Conservation (phyloP, 371 early-diverging fungal genomes). For the Batkoa obscura region DNA sequence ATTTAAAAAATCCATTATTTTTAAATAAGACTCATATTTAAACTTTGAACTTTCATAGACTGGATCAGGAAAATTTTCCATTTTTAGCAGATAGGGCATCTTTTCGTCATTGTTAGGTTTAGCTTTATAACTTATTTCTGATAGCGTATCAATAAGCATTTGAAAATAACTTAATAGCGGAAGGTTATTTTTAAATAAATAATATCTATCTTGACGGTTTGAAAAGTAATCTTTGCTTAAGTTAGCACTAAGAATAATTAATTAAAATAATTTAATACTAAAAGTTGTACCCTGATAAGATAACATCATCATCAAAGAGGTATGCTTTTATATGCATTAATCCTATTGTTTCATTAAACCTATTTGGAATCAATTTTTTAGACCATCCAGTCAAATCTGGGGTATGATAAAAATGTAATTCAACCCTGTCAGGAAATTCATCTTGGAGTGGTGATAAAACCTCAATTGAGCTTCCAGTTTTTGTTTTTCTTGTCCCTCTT, state of each 20-base stretch:
- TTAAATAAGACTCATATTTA: conserved; percentile 24
- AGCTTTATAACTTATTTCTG: conserved; percentile 43
- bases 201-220: conserved; percentile 87
- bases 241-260: conserved; percentile 51
- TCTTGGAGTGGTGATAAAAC: conserved; percentile 36
- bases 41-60: conserved; percentile 33
- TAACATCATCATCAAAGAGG: conserved; percentile 67
- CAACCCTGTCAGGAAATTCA: conserved; percentile 40
- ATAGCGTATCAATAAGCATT: conserved; percentile 36
- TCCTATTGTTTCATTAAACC: conserved; percentile 85
- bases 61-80: conserved; percentile 29
- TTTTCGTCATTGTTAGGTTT: conserved; percentile 4
- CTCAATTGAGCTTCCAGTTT: conserved; percentile 38
- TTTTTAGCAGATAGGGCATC: neutral
- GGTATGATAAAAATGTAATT: conserved; percentile 62
- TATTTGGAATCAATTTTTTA: conserved; percentile 50
- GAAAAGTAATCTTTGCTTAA: conserved; percentile 85
- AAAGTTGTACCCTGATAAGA: conserved; percentile 62
- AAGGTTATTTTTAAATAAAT: conserved; percentile 31
- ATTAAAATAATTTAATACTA: neutral
- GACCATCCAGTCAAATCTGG: conserved; percentile 49
- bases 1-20: conserved; percentile 26
- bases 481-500: conserved; percentile 53
- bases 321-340: conserved; percentile 88
- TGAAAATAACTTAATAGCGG: conserved; percentile 45